Evolutionary conservation across 1,284 basidiomycete species (phyloP).

Genomic region (Trametes sp.): DNA sequence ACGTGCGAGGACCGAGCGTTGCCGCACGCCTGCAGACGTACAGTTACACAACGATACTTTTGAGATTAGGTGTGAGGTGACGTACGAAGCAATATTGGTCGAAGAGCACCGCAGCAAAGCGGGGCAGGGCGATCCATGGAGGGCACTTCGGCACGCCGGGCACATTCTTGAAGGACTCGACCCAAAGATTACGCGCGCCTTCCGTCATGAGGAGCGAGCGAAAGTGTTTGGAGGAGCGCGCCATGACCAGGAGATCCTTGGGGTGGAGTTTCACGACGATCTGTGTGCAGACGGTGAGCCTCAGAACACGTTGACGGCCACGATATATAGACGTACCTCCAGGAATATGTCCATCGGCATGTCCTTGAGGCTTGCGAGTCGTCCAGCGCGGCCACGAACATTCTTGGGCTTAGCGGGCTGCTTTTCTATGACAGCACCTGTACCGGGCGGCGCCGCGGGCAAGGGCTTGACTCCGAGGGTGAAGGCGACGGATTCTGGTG

Average conservation of each 20-base stretch:
- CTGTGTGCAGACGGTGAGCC: background rate
- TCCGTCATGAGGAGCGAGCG: slow-evolving; percentile 9
- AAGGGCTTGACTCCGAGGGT: no score
- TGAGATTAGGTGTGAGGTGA: background rate
- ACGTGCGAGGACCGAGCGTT: slow-evolving; percentile 1
- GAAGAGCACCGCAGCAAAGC: slow-evolving; percentile 14
- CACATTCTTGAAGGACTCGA: slow-evolving; percentile 11
- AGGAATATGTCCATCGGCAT: slow-evolving; percentile 11
- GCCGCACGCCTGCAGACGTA: slow-evolving; percentile 14
- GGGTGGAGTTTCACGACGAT: slow-evolving; percentile 14
- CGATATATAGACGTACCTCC: background rate
- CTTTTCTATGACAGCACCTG: no score
- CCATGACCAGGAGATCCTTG: slow-evolving; percentile 10
- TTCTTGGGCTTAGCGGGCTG: background rate
- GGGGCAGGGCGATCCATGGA: slow-evolving; percentile 4
- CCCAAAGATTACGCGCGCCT: slow-evolving; percentile 8
- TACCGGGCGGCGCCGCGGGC: no score
- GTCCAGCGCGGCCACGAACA: background rate
- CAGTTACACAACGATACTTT: background rate
- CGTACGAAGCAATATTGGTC: slow-evolving; percentile 20
- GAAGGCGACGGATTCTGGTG: no score
- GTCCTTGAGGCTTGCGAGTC: slow-evolving; percentile 1
- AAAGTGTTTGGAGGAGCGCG: slow-evolving; percentile 15
- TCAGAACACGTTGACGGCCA: background rate
- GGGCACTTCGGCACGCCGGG: slow-evolving; percentile 16